Evolutionary conservation across 2,329 filamentous ascomycete species (phyloP).

Genomic region (Fusarium pseudonygamai): DNA sequence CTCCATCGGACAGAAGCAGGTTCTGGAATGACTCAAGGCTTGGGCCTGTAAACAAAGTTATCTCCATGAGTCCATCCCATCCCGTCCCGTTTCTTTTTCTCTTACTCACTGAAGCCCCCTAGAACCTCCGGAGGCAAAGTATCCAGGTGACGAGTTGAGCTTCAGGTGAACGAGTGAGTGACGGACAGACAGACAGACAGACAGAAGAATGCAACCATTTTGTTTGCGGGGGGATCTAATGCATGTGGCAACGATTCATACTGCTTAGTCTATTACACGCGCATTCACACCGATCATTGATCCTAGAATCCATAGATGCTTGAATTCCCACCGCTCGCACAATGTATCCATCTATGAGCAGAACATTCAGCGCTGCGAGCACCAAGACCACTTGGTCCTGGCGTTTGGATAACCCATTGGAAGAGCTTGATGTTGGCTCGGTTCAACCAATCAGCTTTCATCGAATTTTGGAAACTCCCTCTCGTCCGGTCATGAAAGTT

Average conservation of each 20-base stretch:
- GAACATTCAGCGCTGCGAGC: slow-evolving; percentile 22
- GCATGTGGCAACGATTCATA: slow-evolving; percentile 28
- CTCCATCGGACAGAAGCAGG: slow-evolving; percentile 25
- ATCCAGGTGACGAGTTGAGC: neutral
- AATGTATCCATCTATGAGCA: slow-evolving; percentile 22
- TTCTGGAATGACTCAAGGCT: slow-evolving; percentile 44
- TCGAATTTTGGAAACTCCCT: slow-evolving; percentile 24
- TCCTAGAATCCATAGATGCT: slow-evolving; percentile 13
- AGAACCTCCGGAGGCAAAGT: slow-evolving; percentile 20
- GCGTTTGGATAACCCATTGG: slow-evolving; percentile 30
- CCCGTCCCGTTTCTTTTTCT: slow-evolving; percentile 35
- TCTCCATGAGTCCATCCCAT: neutral
- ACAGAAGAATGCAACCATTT: neutral
- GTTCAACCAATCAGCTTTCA: slow-evolving; percentile 30
- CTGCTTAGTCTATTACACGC: slow-evolving; percentile 28
- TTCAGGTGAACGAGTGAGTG: slow-evolving; percentile 15
- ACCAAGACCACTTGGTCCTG: slow-evolving; percentile 8
- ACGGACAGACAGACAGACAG: neutral
- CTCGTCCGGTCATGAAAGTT: slow-evolving; percentile 17
- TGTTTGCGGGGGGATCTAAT: slow-evolving; percentile 15
- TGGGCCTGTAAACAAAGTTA: slow-evolving; percentile 14
- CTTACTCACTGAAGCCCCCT: slow-evolving; percentile 23
- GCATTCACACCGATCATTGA: slow-evolving; percentile 32
- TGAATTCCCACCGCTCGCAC: slow-evolving; percentile 22
- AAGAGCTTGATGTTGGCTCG: slow-evolving; percentile 21